Evolutionary conservation across 2,329 filamentous ascomycete species (phyloP).

Genomic region (Triangularia setosa): DNA sequence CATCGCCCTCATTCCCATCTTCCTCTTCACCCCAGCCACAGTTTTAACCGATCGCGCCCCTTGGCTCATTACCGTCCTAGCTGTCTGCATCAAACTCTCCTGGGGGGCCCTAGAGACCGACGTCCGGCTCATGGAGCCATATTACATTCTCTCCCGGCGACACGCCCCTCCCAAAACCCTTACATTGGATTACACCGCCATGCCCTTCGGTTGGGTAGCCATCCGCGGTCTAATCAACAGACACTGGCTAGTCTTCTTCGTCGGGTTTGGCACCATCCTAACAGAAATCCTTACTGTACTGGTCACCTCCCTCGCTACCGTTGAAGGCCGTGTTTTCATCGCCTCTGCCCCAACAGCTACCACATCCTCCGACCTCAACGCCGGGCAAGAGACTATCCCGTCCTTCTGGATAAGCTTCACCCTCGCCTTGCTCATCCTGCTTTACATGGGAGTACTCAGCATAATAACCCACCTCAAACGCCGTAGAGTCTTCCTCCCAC

Average conservation of each 20-base stretch:
- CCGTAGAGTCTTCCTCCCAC: constrained; percentile 67
- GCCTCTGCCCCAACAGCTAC: constrained; percentile 24
- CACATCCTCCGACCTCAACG: constrained; percentile 34
- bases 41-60: constrained; percentile 58
- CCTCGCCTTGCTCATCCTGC: constrained; percentile 60
- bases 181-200: constrained; percentile 68
- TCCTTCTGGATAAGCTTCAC: constrained; percentile 65
- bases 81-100: constrained; percentile 62
- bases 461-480: constrained; percentile 58
- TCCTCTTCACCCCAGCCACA: constrained; percentile 57
- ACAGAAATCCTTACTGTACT: constrained; percentile 70
- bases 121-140: constrained; percentile 71
- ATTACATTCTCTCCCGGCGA: constrained; percentile 63
- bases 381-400: constrained; percentile 55
- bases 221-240: constrained; percentile 59
- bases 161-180: constrained; percentile 63
- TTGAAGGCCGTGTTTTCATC: constrained; percentile 60
- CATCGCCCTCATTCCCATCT: constrained; percentile 53
- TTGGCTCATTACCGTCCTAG: constrained; percentile 62
- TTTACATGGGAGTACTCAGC: constrained; percentile 60
- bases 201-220: constrained; percentile 64
- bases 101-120: constrained; percentile 68
- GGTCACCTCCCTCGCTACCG: constrained; percentile 60
- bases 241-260: constrained; percentile 62
- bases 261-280: constrained; percentile 68